phyloP scores from a whole-genome alignment of 305 asterid species.

The Solanum hybrid region DNA sequence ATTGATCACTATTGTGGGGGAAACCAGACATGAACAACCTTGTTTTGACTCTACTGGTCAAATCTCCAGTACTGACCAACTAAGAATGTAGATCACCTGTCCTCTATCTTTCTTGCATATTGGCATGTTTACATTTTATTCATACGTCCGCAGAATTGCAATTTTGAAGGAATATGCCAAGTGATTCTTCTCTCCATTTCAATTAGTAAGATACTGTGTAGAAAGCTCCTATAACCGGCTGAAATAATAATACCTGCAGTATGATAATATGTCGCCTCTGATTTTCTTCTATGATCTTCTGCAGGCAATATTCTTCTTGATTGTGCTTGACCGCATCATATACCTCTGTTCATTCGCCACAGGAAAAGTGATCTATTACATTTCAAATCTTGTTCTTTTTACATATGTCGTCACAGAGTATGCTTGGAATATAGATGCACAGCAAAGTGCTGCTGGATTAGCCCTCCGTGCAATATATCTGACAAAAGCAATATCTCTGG shows the following conservation, averaged over 20 bases:
- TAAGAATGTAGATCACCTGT: neutral
- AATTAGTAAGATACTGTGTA: neutral
- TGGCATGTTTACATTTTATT: neutral
- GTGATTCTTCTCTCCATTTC: neutral
- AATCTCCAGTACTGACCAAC: neutral
- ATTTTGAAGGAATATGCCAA: neutral
- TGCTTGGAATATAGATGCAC: constrained; percentile 91
- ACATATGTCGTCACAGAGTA: constrained; percentile 68
- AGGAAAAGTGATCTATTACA: constrained; percentile 84
- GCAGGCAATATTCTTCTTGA: constrained; percentile 94
- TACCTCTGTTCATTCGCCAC: constrained; percentile 87
- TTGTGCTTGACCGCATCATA: constrained; percentile 85
- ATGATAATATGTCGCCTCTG: neutral
- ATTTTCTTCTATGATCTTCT: constrained; percentile 17
- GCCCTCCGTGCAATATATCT: constrained; percentile 90
- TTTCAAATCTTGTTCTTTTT: constrained; percentile 77
- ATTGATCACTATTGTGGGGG: neutral
- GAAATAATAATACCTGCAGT: neutral
- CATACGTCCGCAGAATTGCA: neutral
- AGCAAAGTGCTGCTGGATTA: constrained; percentile 70
- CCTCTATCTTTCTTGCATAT: neutral
- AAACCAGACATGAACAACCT: neutral
- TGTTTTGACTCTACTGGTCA: neutral
- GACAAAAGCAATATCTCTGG: constrained; percentile 80
- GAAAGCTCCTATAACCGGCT: neutral